phyloP scores from a whole-genome alignment of 805 yeast genomes.

The Saccharomyces eubayanus region DNA sequence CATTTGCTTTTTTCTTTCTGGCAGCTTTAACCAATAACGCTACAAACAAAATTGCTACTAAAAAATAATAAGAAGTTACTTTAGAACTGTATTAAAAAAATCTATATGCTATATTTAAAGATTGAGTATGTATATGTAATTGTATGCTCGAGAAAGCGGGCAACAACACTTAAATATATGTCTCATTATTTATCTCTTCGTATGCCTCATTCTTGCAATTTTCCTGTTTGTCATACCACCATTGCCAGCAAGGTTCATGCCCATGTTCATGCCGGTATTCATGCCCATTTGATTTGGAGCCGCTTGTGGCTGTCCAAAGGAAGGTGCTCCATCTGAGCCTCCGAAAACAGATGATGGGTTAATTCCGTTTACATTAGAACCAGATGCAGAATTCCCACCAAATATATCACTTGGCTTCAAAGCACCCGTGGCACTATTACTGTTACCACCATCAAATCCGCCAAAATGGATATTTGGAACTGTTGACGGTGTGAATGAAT shows the following conservation, averaged over 20 bases:
- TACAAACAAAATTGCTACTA: background rate
- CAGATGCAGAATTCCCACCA: conserved; percentile 1
- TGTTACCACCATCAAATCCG: conserved; percentile 3
- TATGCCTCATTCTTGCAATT: conserved; percentile 27
- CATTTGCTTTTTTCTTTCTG: background rate
- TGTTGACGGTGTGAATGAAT: conserved; percentile 20
- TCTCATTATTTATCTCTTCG: conserved; percentile 16
- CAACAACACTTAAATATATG: background rate
- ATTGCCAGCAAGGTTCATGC: background rate
- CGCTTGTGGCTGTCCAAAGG: conserved; percentile 1
- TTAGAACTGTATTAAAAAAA: background rate
- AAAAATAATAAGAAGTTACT: background rate
- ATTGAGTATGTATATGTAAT: background rate
- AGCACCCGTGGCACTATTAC: conserved; percentile 12
- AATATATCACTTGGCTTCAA: conserved; percentile 8
- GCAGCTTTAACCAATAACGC: too few species aligned
- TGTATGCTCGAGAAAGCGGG: background rate
- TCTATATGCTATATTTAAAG: background rate
- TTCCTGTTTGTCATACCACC: conserved; percentile 11
- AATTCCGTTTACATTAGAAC: background rate
- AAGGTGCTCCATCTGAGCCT: background rate
- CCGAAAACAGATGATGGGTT: background rate
- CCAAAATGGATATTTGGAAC: conserved; percentile 25
- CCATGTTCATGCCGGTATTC: background rate
- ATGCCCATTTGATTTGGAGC: conserved; percentile 3